Conservation (phyloP, 345 rosid genomes). For the Gossypioides kirkii region DNA sequence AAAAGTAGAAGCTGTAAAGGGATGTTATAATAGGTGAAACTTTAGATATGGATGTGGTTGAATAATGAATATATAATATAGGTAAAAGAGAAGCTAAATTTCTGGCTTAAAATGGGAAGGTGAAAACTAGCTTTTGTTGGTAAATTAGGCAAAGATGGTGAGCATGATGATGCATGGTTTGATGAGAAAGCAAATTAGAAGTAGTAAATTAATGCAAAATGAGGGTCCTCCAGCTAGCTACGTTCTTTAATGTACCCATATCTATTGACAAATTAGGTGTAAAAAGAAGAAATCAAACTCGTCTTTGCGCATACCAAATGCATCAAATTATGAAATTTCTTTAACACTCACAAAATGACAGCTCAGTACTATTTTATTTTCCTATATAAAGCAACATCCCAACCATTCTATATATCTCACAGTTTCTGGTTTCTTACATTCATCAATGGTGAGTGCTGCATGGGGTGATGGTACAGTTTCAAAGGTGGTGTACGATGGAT, state of each 20-base stretch:
- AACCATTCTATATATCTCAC: constrained; percentile 3
- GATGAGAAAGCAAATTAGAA: not conserved
- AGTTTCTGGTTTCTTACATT: not conserved
- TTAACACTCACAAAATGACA: too few relatives aligned
- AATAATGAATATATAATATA: too few relatives aligned
- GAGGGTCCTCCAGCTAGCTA: constrained; percentile 10
- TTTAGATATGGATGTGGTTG: too few relatives aligned
- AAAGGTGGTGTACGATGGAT: not conserved
- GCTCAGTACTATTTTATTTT: not conserved
- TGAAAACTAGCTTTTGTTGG: not conserved
- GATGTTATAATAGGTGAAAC: too few relatives aligned
- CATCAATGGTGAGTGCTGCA: not conserved
- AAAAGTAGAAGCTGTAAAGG: too few relatives aligned
- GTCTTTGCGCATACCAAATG: constrained; percentile 2
- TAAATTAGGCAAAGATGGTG: not conserved
- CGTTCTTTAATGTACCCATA: not conserved
- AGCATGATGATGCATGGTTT: constrained; percentile 8
- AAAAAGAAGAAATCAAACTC: not conserved
- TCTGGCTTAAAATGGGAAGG: not conserved
- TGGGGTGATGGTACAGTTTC: not conserved
- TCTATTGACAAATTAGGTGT: constrained; percentile 11
- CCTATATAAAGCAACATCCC: constrained; percentile 3
- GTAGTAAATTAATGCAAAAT: not conserved
- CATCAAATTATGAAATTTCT: constrained; percentile 7
- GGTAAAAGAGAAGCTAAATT: not conserved